A percentile compares a stretch with the other conserved stretches of the same genome.
phyloP scores from a whole-genome alignment of 345 rosid species.

The Gossypium australe region DNA sequence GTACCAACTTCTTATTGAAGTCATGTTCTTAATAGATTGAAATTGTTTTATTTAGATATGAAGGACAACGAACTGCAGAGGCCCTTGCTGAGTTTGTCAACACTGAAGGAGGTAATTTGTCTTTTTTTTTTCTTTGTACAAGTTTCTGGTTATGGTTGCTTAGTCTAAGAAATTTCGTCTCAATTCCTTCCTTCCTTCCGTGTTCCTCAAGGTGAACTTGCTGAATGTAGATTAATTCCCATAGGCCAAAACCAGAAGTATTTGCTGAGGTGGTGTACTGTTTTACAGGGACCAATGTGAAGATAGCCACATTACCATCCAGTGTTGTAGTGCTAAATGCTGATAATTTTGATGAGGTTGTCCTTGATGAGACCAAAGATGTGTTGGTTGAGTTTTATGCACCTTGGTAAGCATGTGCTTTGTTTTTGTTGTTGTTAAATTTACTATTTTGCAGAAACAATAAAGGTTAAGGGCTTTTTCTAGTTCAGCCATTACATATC shows the following conservation, averaged over 20 bases:
- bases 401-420: slow-evolving; percentile 63
- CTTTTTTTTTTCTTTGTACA: background rate
- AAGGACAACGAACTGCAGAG: slow-evolving; percentile 85
- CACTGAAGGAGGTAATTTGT: slow-evolving; percentile 75
- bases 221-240: background rate
- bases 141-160: background rate
- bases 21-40: background rate
- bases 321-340: slow-evolving; percentile 66
- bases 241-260: background rate
- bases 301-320: slow-evolving; percentile 74
- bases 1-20: background rate
- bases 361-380: slow-evolving; percentile 80
- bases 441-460: background rate
- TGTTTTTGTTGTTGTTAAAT: background rate
- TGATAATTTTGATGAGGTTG: slow-evolving; percentile 75
- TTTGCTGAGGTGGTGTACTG: slow-evolving; percentile 4
- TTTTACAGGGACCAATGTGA: slow-evolving; percentile 78
- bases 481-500: background rate
- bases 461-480: background rate
- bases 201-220: background rate
- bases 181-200: background rate
- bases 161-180: background rate
- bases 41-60: slow-evolving; percentile 46
- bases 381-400: slow-evolving; percentile 98
- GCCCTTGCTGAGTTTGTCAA: slow-evolving; percentile 83